Evolutionary conservation across 306 rosid species (phyloP), one percentile per base, ranked within the genome.

Genomic region (Quercus agrifolia): DNA sequence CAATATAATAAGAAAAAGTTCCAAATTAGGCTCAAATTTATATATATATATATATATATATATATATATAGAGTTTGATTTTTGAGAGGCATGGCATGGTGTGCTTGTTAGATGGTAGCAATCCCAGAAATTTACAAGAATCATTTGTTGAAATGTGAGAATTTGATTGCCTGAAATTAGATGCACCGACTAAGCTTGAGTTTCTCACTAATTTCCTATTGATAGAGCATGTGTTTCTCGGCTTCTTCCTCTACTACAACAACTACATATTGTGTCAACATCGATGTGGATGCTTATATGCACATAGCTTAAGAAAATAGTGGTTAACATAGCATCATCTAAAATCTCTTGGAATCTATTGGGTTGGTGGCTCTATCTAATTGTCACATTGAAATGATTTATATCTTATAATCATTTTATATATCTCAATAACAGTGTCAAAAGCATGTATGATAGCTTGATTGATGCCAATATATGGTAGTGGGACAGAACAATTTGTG

Each of bases 351-450:
- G 35, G 71, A 7, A 49, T 73, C 57, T 74, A 66, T 81, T 73
- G 57, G 83, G 81, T 85, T 2, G 89, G 84, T 78, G 44, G 52
- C 28, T 52, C 52, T 51, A 56, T 75, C 67, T 81, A 70, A 75
- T 28, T 76, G 80, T 76, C 78, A 35, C 54, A 23, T 33, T 66
- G 20, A 71, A 59, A 21, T n/a, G 35, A 81, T 61, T 49, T 30
- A 18, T 74, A 56, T 61, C 13, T 56, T 80, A 31, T 38, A 62
- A 55, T 25, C 19, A 54, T 21, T 4, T n/a, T 27, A 54, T 21
- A 8, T 30, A 21, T 27, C 10, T 56, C 8, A 54, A 31, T 5
- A 57, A 27, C 3, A 66, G 38, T 31, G 46, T 33, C 20, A 13
- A 8, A 52, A 66, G 23, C 52, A 31, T 52, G 41, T 27, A 77